Percentiles rank a stretch among this genome's conserved stretches.
phyloP scores from a whole-genome alignment of 345 rosid genomes.

The Eucalyptus cladocalyx region DNA sequence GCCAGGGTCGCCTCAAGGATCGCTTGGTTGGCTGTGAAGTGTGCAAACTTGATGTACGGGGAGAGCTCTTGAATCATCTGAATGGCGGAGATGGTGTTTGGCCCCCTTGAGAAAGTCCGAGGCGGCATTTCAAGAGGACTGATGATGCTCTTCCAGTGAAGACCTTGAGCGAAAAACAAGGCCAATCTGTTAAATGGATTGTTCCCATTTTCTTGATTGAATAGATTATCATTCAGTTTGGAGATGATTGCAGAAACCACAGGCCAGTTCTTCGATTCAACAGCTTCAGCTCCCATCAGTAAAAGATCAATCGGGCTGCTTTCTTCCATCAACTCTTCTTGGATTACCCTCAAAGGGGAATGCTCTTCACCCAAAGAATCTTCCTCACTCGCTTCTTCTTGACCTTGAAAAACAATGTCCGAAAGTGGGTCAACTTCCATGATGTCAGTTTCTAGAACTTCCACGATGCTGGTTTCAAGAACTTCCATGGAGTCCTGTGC shows the following conservation, averaged over 20 bases:
- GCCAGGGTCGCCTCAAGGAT: slow-evolving; percentile 4
- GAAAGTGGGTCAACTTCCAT: neutral
- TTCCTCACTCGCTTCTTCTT: neutral
- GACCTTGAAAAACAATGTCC: neutral
- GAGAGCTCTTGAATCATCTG: slow-evolving; percentile 11
- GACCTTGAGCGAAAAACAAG: slow-evolving; percentile 10
- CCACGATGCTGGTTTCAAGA: neutral
- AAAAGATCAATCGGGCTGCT: slow-evolving; percentile 1
- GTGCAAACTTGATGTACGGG: slow-evolving; percentile 5
- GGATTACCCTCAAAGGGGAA: neutral
- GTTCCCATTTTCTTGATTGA: neutral
- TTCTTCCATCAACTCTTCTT: neutral
- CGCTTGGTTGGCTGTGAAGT: slow-evolving; percentile 15
- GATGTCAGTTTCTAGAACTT: neutral
- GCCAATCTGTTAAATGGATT: slow-evolving; percentile 3
- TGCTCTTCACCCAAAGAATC: neutral
- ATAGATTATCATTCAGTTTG: neutral
- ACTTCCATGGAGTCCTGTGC: neutral
- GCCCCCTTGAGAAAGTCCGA: neutral
- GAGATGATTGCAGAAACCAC: neutral
- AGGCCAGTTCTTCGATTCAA: slow-evolving; percentile 7
- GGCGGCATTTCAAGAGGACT: neutral
- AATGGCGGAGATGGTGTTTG: neutral
- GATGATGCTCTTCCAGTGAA: neutral
- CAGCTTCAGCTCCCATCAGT: slow-evolving; percentile 19